These are phyloP conservation scores for Sporothrix inflata DNA, from an alignment of 2,329 filamentous ascomycete genomes.

Conservation along the genomic window DNA sequence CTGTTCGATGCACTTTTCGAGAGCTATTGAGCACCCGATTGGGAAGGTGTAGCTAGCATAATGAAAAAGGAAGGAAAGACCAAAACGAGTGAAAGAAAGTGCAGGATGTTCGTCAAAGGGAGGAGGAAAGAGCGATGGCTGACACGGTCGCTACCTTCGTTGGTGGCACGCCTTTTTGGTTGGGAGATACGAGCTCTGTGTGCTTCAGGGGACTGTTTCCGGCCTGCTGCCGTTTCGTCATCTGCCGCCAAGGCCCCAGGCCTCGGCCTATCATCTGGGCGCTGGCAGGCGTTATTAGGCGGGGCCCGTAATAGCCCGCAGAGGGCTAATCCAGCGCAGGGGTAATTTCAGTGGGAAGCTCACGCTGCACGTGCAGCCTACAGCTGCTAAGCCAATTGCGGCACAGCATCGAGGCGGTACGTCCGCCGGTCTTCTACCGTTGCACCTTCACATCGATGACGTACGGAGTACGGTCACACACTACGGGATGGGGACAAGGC, in stretches of 20 bases:
- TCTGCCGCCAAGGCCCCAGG: constrained; percentile 10
- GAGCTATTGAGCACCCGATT: constrained; percentile 33
- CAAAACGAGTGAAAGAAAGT: not conserved
- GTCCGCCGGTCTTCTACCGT: too few relatives aligned
- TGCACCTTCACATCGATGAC: not conserved
- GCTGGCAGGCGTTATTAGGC: not conserved
- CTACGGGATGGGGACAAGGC: not conserved
- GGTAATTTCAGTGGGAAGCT: not conserved
- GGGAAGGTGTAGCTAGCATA: constrained; percentile 23
- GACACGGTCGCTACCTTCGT: constrained; percentile 5
- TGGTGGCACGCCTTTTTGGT: not conserved
- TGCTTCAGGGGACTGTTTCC: constrained; percentile 8
- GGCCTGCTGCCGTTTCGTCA: constrained; percentile 22
- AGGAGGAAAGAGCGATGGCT: constrained; percentile 6
- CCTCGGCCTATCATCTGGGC: not conserved
- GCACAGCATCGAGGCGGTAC: not conserved
- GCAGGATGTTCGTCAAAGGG: not conserved
- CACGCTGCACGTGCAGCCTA: not conserved
- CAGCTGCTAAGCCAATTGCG: not conserved
- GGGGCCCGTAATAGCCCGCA: not conserved
- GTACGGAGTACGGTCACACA: not conserved
- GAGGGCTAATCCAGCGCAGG: constrained; percentile 6
- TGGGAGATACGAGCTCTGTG: not conserved
- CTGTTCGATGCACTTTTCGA: not conserved
- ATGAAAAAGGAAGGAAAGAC: not conserved